Evolutionary conservation across 768 basidiomycete species (phyloP).

Genomic region (Suillus sp.): DNA sequence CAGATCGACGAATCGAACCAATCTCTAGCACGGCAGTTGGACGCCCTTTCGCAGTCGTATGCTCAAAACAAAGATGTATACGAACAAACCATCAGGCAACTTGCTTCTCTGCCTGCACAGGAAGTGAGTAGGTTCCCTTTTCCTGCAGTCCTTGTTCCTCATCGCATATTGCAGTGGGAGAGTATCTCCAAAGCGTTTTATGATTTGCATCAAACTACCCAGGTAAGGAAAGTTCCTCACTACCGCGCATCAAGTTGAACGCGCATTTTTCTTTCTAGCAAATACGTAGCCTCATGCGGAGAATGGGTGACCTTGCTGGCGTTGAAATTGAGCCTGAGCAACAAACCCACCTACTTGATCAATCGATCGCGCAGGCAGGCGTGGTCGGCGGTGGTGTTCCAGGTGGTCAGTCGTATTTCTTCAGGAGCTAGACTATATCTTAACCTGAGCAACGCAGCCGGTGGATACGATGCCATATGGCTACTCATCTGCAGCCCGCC

Average conservation of each 20-base stretch:
- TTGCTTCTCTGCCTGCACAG: conserved; percentile 58
- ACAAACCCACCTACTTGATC: conserved; percentile 83
- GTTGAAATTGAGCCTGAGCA: conserved; percentile 91
- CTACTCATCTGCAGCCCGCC: conserved; percentile 74
- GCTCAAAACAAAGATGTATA: conserved; percentile 52
- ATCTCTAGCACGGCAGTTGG: conserved; percentile 54
- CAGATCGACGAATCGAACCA: conserved; percentile 64
- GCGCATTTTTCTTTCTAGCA: conserved; percentile 43
- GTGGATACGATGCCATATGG: conserved; percentile 98
- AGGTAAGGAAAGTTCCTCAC: conserved; percentile 43
- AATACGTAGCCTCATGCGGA: conserved; percentile 78
- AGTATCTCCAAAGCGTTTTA: conserved; percentile 57
- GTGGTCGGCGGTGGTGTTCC: conserved; percentile 96
- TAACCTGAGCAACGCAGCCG: conserved; percentile 54
- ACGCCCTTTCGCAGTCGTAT: conserved; percentile 52
- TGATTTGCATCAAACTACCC: conserved; percentile 55
- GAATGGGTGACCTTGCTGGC: conserved; percentile 71
- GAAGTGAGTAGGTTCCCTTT: conserved; percentile 41
- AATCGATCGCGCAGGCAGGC: conserved; percentile 75
- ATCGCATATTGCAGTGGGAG: conserved; percentile 48
- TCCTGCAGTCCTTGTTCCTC: background rate
- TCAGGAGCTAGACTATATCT: conserved; percentile 9
- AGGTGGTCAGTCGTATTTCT: conserved; percentile 63
- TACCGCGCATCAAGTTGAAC: background rate
- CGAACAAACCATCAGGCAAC: conserved; percentile 57